Conservation (phyloP, 148 eudicot species). For the Fallopia convolvulus region DNA sequence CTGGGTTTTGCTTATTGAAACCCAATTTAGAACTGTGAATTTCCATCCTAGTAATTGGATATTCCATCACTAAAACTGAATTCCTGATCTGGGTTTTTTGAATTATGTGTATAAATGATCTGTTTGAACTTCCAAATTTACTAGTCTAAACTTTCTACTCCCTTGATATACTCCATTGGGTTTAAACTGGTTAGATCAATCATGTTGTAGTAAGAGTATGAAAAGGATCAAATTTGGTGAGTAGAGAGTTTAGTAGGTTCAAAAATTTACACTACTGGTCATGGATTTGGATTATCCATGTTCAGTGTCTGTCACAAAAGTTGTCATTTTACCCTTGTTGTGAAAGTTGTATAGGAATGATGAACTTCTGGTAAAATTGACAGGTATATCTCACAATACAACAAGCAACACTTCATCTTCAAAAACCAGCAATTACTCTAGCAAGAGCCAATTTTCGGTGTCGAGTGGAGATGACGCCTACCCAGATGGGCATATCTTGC, state of each 20-base stretch:
- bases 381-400: constrained; percentile 26
- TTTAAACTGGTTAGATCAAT: no score
- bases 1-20: neutral
- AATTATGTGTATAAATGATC: neutral
- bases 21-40: neutral
- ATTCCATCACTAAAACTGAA: neutral
- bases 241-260: no score
- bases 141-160: no score
- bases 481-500: constrained; percentile 36
- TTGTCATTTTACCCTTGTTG: neutral
- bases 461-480: constrained; percentile 29
- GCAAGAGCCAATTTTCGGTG: constrained; percentile 41
- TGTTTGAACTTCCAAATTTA: neutral
- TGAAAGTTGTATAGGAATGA: neutral
- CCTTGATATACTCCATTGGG: no score
- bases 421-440: constrained; percentile 30
- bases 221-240: no score
- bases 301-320: no score
- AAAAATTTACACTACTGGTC: no score
- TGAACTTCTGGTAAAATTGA: constrained; percentile 8
- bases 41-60: neutral
- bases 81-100: neutral
- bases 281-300: neutral
- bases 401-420: constrained; percentile 37
- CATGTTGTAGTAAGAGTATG: no score